A percentile compares a stretch with the other conserved stretches of the same genome.
phyloP scores from a whole-genome alignment of 495 filamentous ascomycete genomes.

The Oidiodendron maius region DNA sequence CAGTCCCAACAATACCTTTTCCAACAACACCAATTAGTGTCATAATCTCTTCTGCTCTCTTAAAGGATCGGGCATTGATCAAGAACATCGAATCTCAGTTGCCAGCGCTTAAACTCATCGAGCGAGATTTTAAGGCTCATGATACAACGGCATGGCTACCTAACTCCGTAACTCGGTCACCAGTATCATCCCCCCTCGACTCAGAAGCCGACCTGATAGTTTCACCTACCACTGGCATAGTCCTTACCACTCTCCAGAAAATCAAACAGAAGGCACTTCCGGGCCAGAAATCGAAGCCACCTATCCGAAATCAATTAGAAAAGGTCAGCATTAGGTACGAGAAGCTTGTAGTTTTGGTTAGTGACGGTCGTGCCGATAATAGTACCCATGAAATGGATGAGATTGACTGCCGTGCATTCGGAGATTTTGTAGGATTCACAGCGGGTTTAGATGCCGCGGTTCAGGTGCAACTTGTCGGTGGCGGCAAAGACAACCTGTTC shows the following conservation, averaged over 20 bases:
- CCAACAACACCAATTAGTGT: slow-evolving; percentile 29
- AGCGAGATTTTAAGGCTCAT: slow-evolving; percentile 49
- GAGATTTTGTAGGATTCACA: slow-evolving; percentile 48
- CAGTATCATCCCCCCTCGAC: slow-evolving; percentile 27
- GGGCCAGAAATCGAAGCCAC: slow-evolving; percentile 42
- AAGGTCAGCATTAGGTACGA: slow-evolving; percentile 59
- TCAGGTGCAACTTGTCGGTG: slow-evolving; percentile 47
- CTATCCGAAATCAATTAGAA: slow-evolving; percentile 52
- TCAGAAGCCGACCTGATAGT: slow-evolving; percentile 73
- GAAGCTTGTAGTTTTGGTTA: slow-evolving; percentile 63
- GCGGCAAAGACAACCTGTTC: slow-evolving; percentile 49
- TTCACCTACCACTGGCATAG: slow-evolving; percentile 62
- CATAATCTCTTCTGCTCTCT: slow-evolving; percentile 43
- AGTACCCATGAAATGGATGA: slow-evolving; percentile 31
- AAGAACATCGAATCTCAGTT: slow-evolving; percentile 41
- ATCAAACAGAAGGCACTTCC: slow-evolving; percentile 68
- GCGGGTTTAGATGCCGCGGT: slow-evolving; percentile 34
- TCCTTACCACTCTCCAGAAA: slow-evolving; percentile 66
- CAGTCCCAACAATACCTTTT: slow-evolving; percentile 8
- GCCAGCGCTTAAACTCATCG: slow-evolving; percentile 48
- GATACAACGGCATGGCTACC: slow-evolving; percentile 26
- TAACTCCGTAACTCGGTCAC: slow-evolving; percentile 25
- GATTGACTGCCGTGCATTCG: slow-evolving; percentile 46
- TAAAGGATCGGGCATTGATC: slow-evolving; percentile 36
- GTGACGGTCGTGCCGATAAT: slow-evolving; percentile 37